Base-by-base conservation (phyloP, 179 eudicot genomes). In the Gypsophila paniculata region DNA sequence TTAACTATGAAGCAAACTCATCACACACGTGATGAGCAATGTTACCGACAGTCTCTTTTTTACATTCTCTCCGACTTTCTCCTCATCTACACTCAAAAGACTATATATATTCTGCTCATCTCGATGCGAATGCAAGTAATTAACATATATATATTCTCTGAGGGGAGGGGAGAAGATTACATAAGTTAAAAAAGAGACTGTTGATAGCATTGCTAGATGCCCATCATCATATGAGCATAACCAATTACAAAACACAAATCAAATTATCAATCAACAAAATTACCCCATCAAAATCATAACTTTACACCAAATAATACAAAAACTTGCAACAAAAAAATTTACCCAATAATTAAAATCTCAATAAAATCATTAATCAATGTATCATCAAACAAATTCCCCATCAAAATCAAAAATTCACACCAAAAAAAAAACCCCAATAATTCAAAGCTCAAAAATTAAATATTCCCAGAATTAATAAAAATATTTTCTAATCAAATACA, bases 341-440 rank as follows among this genome's bases (percentile, higher is more conserved):
- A 42, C 46, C 46, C 46, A 42, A 75, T 2, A 22, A 42, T 42
- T 9, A 70, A 76, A 73, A 72, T 60, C 67, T 79, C 73, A 79
- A 10, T 22, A 66, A 39, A 42, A 6, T 42, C 46, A 42, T 0
- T 2, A 42, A 42, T 6, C n/a, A 42, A 19, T 72, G 5, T 60
- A 75, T 65, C 25, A 59, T 18, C 46, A 55, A 38, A 65, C 26
- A 12, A 61, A 52, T n/a, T 11, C 62, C 51, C 22, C 25, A 38
- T 36, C 49, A 36, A 9, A 64, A 64, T 64, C 51, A 64, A 65
- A 66, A 71, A 61, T 66, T 53, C 18, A 49, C 74, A 65, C 13
- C 8, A 14, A 63, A 63, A 21, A 54, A 54, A n/a, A 18, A 54
- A 54, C 8, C 46, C 46, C 46, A 42, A 75, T 2, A 32, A 29